Evolutionary conservation across 2,329 filamentous ascomycete genomes (phyloP), one percentile per base, ranked within the genome.

Genomic region (Sclerotinia minor): DNA sequence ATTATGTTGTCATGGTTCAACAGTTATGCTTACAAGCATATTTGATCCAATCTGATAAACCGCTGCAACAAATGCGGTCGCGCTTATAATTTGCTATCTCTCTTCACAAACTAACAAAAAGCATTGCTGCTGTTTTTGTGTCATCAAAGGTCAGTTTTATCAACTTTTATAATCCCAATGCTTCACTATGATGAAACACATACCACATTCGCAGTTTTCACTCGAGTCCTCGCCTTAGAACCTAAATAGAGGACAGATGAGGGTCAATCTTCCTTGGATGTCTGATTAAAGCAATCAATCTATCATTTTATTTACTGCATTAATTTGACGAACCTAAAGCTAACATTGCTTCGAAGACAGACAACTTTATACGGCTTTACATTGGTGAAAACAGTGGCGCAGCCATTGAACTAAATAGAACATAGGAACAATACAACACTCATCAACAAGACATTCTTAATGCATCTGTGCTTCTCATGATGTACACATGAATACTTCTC

Each of bases 191-290:
- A 91, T 91, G 88, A 91, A 90, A 88, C 79, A 85, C 85, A 83
- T 88, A 85, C 83, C 82, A 86, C 83, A 91, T 92, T 93, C 89
- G 90, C 90, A 92, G 90, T 92, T 92, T 92, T 87, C 89, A 91
- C 90, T 91, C 83, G 88, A 91, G 87, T 84, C 84, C 84, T 67
- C 80, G 77, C 63, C 68, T 76, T 79, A 87, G 89, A 88, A 87
- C 87, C 87, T 84, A 82, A 81, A 57, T 80, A 81, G 74, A 84
- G 84, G 85, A 84, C 82, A 88, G 77, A 89, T 91, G 89, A 91
- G 84, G 84, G 88, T 75, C 73, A 76, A 75, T 79, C 87, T 90
- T 90, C 87, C 87, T 91, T 91, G 88, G 89, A 90, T 90, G 88
- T 90, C 87, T 89, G 86, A 89, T 71, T 65, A 67, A 72, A 67